These are phyloP conservation scores for Salix purpurea DNA, from an alignment of 345 rosid species.

Conservation along the genomic window DNA sequence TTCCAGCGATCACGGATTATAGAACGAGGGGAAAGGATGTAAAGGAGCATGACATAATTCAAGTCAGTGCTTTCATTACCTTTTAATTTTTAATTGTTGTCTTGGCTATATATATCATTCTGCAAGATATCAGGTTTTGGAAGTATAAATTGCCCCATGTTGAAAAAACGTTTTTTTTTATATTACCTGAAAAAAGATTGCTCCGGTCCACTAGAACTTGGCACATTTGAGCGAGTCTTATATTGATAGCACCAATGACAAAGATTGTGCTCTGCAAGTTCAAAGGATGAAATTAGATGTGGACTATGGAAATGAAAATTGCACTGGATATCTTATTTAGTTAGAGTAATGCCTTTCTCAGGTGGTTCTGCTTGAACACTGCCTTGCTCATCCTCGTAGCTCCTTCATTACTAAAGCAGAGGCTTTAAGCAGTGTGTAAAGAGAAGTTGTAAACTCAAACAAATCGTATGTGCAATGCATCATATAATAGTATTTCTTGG, in stretches of 20 bases:
- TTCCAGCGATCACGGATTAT: constrained; percentile 70
- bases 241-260: not conserved
- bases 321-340: not conserved
- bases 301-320: not conserved
- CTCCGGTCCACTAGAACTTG: not conserved
- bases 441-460: not conserved
- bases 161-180: not conserved
- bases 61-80: constrained; percentile 52
- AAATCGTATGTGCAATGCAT: not conserved
- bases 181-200: not conserved
- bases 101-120: not conserved
- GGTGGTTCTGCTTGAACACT: not conserved
- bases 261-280: not conserved
- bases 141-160: not conserved
- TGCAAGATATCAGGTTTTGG: not conserved
- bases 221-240: not conserved
- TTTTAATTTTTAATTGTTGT: not conserved
- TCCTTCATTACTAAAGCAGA: not conserved
- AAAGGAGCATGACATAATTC: constrained; percentile 54
- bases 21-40: constrained; percentile 75
- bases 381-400: not conserved
- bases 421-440: not conserved
- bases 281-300: not conserved
- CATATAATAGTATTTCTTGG: not conserved
- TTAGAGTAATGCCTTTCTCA: not conserved